A percentile compares a stretch with the other conserved stretches of the same genome.
Evolutionary conservation across 106 monocot genomes (phyloP).

Genomic region (Hemerocallis citrina): DNA sequence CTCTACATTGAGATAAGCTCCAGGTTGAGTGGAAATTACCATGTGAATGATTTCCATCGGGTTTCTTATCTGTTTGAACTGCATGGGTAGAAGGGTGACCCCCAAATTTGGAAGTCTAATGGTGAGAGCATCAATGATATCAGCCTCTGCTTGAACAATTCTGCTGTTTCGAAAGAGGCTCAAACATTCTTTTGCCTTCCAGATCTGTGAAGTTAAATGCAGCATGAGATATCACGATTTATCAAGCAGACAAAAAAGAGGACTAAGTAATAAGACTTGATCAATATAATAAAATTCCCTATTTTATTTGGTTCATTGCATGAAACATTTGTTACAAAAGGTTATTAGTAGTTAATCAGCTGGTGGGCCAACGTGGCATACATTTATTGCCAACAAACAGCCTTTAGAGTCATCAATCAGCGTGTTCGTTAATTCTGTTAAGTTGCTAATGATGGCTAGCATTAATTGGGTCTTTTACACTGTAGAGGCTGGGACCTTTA

Average conservation of each 20-base stretch:
- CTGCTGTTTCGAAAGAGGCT: slow-evolving; percentile 67
- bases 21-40: slow-evolving; percentile 66
- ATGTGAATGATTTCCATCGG: slow-evolving; percentile 83
- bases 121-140: slow-evolving; percentile 83
- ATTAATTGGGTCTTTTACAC: too few relatives aligned
- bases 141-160: slow-evolving; percentile 63
- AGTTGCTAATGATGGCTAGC: too few relatives aligned
- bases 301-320: not conserved
- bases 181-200: slow-evolving; percentile 92
- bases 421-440: too few relatives aligned
- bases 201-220: slow-evolving; percentile 46
- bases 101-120: slow-evolving; percentile 78
- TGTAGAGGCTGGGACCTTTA: too few relatives aligned
- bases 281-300: not conserved
- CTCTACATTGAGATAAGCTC: slow-evolving; percentile 84
- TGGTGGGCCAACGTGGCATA: too few relatives aligned
- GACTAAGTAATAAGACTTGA: not conserved
- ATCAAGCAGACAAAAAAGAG: not conserved
- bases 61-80: slow-evolving; percentile 83
- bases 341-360: too few relatives aligned
- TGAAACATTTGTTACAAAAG: too few relatives aligned
- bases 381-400: too few relatives aligned
- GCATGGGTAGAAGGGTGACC: slow-evolving; percentile 89
- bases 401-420: too few relatives aligned
- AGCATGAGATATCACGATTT: not conserved